Evolutionary conservation across 2,329 filamentous ascomycete genomes (phyloP).

Genomic region (Didymosphaeria variabile): DNA sequence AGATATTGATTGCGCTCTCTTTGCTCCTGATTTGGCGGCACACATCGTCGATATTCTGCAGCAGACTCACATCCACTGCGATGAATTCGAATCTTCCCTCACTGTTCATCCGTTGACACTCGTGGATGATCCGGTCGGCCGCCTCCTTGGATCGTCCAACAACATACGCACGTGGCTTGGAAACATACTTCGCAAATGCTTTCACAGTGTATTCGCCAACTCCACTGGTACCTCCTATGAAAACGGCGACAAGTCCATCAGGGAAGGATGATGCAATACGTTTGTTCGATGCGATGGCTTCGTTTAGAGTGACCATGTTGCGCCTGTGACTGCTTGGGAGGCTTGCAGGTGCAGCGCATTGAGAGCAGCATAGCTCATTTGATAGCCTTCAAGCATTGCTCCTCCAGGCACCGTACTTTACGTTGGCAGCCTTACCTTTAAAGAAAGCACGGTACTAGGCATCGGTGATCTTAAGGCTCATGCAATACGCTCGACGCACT

Average conservation of each 20-base stretch:
- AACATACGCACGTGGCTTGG: constrained; percentile 49
- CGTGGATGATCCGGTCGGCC: constrained; percentile 41
- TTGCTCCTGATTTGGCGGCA: constrained; percentile 57
- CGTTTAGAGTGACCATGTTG: constrained; percentile 22
- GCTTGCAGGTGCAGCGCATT: not conserved
- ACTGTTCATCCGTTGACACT: constrained; percentile 45
- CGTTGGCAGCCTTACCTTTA: not conserved
- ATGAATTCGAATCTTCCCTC: constrained; percentile 46
- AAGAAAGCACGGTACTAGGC: not conserved
- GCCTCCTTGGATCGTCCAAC: constrained; percentile 47
- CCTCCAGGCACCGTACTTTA: no score
- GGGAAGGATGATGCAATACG: constrained; percentile 17
- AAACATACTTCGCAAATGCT: constrained; percentile 47
- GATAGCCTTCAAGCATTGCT: not conserved
- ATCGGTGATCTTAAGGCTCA: no score
- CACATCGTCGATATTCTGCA: constrained; percentile 49
- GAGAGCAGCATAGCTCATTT: not conserved
- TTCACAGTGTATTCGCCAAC: constrained; percentile 51
- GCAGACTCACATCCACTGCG: constrained; percentile 46
- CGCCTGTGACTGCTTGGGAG: not conserved
- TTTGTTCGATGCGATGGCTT: constrained; percentile 19
- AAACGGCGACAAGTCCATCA: constrained; percentile 24
- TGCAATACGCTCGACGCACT: no score
- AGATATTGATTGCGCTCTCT: constrained; percentile 62
- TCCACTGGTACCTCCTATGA: constrained; percentile 51